These are phyloP conservation scores for Russula sp. DNA, from an alignment of 768 basidiomycete genomes.

Conservation along the genomic window DNA sequence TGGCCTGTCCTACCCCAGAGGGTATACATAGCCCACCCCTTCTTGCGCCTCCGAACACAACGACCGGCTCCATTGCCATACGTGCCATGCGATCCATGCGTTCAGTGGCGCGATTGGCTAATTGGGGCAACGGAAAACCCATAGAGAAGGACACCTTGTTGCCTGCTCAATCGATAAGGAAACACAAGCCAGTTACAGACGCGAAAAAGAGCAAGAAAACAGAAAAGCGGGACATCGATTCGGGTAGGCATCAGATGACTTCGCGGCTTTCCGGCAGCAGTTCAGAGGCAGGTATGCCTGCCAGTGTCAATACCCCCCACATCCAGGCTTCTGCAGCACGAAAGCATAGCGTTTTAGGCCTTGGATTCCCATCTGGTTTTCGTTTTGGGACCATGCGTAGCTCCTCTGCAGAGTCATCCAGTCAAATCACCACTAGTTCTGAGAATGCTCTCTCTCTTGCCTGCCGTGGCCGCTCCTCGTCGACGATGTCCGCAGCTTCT, in stretches of 20 bases:
- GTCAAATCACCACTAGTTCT: slow-evolving; percentile 29
- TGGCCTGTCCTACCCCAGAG: slow-evolving; percentile 10
- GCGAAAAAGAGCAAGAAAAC: slow-evolving; percentile 30
- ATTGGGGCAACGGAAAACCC: slow-evolving; percentile 56
- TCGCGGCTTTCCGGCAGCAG: slow-evolving; percentile 49
- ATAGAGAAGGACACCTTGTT: slow-evolving; percentile 28
- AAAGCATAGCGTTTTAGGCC: slow-evolving; percentile 53
- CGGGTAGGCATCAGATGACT: slow-evolving; percentile 28
- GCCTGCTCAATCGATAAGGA: slow-evolving; percentile 26
- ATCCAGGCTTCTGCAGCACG: background rate
- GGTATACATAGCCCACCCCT: slow-evolving; percentile 19
- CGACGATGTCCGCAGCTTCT: slow-evolving; percentile 34
- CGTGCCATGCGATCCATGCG: slow-evolving; percentile 73
- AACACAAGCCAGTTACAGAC: slow-evolving; percentile 31
- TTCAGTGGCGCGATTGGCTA: slow-evolving; percentile 62
- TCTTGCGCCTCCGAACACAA: slow-evolving; percentile 10
- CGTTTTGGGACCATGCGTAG: slow-evolving; percentile 26
- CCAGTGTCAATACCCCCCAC: slow-evolving; percentile 24
- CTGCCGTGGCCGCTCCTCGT: slow-evolving; percentile 31
- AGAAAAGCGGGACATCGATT: slow-evolving; percentile 17
- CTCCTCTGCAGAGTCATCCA: slow-evolving; percentile 15
- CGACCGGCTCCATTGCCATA: slow-evolving; percentile 60
- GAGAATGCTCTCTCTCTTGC: slow-evolving; percentile 11
- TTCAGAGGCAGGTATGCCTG: slow-evolving; percentile 60
- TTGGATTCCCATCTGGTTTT: slow-evolving; percentile 53